Conservation (phyloP, 495 filamentous ascomycete genomes). For the Penicillium tannophilum region DNA sequence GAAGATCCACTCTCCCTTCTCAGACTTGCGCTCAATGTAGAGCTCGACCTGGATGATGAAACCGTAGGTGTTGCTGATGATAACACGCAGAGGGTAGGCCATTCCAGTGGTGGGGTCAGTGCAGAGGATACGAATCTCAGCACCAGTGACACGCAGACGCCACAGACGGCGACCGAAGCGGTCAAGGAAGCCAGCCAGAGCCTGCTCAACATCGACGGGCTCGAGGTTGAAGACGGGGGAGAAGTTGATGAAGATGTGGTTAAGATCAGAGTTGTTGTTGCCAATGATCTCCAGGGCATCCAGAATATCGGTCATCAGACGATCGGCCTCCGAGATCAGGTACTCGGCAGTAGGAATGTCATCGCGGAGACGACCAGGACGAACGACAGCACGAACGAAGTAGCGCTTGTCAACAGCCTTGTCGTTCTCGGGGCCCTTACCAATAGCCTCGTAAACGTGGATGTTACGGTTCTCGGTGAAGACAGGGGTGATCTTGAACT, state of each 20-base stretch:
- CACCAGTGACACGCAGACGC: conserved; percentile 95
- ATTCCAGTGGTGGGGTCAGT: conserved; percentile 81
- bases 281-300: conserved; percentile 98
- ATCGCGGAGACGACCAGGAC: conserved; percentile 89
- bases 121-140: conserved; percentile 98
- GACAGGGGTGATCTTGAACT: conserved; percentile 96
- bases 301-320: conserved; percentile 95
- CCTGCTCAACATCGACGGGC: conserved; percentile 89
- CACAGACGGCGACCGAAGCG: conserved; percentile 93
- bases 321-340: conserved; percentile 94
- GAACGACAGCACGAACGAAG: conserved; percentile 93
- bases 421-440: conserved; percentile 90
- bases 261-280: conserved; percentile 98
- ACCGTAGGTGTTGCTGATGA: conserved; percentile 98
- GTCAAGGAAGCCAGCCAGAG: conserved; percentile 91
- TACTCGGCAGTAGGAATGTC: conserved; percentile 98
- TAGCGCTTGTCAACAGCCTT: conserved; percentile 77
- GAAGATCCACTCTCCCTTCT: conserved; percentile 97
- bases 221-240: conserved; percentile 90
- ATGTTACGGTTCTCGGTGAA: conserved; percentile 99
- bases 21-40: conserved; percentile 96
- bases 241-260: conserved; percentile 99
- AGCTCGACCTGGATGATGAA: conserved; percentile 98
- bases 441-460: conserved; percentile 95
- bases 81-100: conserved; percentile 91